Evolutionary conservation across 1,284 basidiomycete genomes (phyloP).

Genomic region (Sporisorium iseilematis-ciliati): DNA sequence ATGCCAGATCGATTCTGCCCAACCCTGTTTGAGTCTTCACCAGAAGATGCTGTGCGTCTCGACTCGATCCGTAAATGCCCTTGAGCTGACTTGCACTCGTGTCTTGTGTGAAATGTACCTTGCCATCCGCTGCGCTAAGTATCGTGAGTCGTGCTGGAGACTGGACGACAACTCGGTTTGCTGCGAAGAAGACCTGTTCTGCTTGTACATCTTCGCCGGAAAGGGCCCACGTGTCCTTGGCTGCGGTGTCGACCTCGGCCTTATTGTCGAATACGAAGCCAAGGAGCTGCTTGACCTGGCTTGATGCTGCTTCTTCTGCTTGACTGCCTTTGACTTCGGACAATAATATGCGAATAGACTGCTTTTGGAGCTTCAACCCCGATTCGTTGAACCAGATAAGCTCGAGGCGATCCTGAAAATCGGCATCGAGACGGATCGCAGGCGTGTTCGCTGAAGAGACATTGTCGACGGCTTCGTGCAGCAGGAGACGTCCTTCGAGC

Average conservation of each 20-base stretch:
- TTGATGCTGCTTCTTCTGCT: neutral
- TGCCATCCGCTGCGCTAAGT: neutral
- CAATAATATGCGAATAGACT: constrained; percentile 3
- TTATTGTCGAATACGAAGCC: constrained; percentile 8
- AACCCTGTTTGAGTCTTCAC: constrained; percentile 16
- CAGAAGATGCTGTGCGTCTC: constrained; percentile 19
- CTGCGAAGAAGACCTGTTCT: constrained; percentile 1
- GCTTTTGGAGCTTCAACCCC: constrained; percentile 15
- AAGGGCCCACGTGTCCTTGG: constrained; percentile 10
- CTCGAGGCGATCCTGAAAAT: constrained; percentile 15
- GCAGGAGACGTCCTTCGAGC: constrained; percentile 21
- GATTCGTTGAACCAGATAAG: constrained; percentile 29
- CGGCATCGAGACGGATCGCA: neutral
- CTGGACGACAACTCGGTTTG: constrained; percentile 11
- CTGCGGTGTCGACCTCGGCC: neutral
- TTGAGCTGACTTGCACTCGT: constrained; percentile 1
- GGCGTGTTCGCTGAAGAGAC: constrained; percentile 15
- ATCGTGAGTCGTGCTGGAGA: constrained; percentile 4
- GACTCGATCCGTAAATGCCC: constrained; percentile 21
- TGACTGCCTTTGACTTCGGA: neutral
- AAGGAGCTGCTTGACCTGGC: neutral
- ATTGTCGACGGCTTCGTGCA: constrained; percentile 29
- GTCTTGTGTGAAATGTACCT: constrained; percentile 10
- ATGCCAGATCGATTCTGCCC: constrained; percentile 11
- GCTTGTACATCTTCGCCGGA: constrained; percentile 1